Base-by-base conservation (phyloP, 176 grass and related monocot genomes). In the Musa beccarii region DNA sequence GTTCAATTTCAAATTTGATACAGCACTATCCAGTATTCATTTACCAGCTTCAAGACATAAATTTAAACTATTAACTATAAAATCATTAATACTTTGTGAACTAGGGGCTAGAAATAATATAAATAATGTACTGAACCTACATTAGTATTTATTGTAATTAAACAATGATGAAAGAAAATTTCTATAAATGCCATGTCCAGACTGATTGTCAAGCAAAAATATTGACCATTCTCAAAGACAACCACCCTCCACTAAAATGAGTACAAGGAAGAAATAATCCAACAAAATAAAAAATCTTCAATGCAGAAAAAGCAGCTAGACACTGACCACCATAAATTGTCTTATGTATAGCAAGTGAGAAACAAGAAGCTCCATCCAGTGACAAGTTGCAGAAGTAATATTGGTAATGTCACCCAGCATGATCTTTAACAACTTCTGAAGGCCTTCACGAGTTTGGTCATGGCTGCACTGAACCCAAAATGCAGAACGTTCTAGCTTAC, bases 381-480 rank as follows among this genome's bases (percentile, higher is more conserved):
- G 84, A 20, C 55, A 98, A 56, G 94, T 89, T 61, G 90, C 80
- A 82, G 79, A 75, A 72, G 82, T 83, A 81, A 93, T 74, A 54
- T 82, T 79, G 81, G 86, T 93, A 73, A 90, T 64, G 72, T 91
- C 88, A n/a, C 94, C 94, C 84, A 91, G 73, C 88, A 98, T 87
- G 67, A 98, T 98, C 76, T 93, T 90, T 82, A 98, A 91, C 78
- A 98, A 87, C 73, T 87, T 98, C 79, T 81, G 93, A 78, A 98
- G 88, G 63, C 94, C 90, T 74, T 93, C 90, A 59, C 90, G 74
- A 57, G 94, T 98, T 89, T 84, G 87, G 71, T 77, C 82, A 79
- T 93, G 94, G 77, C 82, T 56, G 3, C 94, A 98, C 80, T 93
- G 90, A 74, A 98, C 89, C 94, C 94, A 98, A 81, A 93, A 98